Evolutionary conservation across 257 asterid genomes (phyloP).

Genomic region (Penstemon barbatus): DNA sequence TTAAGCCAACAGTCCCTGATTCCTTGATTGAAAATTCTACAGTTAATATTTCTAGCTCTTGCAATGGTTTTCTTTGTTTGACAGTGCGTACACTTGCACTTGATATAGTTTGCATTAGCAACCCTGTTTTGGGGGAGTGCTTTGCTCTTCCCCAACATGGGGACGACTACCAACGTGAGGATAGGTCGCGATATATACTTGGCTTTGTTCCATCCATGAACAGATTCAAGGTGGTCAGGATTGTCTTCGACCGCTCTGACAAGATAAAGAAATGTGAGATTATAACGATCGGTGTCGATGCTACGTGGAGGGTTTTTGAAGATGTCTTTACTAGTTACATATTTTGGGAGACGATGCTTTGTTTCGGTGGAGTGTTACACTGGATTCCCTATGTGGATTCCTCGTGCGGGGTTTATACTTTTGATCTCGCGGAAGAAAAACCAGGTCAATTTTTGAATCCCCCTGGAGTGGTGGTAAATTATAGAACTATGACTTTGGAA

Average conservation of each 20-base stretch:
- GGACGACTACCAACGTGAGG: too few species aligned
- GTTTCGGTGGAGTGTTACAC: neutral
- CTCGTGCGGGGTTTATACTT: neutral
- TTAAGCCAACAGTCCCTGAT: neutral
- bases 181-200: neutral
- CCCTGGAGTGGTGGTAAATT: neutral
- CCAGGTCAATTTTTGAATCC: neutral
- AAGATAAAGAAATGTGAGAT: neutral
- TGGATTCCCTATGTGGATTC: neutral
- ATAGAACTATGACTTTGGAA: neutral
- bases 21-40: too few species aligned
- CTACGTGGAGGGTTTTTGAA: neutral
- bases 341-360: neutral
- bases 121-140: neutral
- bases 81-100: neutral
- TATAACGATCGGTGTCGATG: neutral
- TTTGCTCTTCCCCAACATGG: neutral
- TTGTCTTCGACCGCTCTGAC: neutral
- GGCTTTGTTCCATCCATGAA: neutral
- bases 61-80: constrained; percentile 11
- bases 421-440: constrained; percentile 13
- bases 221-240: neutral
- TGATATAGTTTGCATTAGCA: neutral
- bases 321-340: too few species aligned
- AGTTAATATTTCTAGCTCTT: neutral